Base-by-base conservation (phyloP, 2,329 filamentous ascomycete genomes). In the Alternaria alternata region DNA sequence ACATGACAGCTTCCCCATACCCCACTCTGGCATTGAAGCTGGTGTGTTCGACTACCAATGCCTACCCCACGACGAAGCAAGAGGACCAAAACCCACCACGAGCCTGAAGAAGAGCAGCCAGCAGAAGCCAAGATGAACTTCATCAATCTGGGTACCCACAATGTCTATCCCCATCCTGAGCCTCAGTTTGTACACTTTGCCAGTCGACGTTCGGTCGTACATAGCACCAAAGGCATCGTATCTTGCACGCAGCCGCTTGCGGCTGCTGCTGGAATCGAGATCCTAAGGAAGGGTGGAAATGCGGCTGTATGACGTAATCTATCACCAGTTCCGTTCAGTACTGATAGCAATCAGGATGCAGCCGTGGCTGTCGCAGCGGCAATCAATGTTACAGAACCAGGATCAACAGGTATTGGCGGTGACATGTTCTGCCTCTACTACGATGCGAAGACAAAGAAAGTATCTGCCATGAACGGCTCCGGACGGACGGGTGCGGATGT, bases 391-490 rank as follows among this genome's bases (percentile, higher is more conserved):
- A 97, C 94, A 0, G 95, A 99, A 76, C 95, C 95, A 7, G 89
- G 89, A 60, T 95, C 91, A 6, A 98, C 95, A 0, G 95, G 95
- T 41, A 97, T 99, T 61, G 95, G 95, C 58, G 95, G 95, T 64
- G 95, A 99, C 80, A 93, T 97, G 89, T 99, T 98, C 81, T 94
- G 94, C 78, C 87, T 98, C 36, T 97, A 88, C 84, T 98, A 94
- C 82, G 87, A 96, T 75, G 92, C 93, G 42, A 87, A 90, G 69
- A 92, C 89, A 0, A 91, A 91, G 74, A 91, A 91, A 64, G 90
- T 98, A 8, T 90, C 89, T 55, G 92, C 93, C 9, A 82, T 98
- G 78, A 99, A 99, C 78, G 95, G 94, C 20, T 97, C 94, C 1
- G 95, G 95, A n/a, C 89, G 95, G 28, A 88, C 93, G 4, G 89